phyloP scores from a whole-genome alignment of 2,329 filamentous ascomycete genomes.

The Beauveria bassiana region DNA sequence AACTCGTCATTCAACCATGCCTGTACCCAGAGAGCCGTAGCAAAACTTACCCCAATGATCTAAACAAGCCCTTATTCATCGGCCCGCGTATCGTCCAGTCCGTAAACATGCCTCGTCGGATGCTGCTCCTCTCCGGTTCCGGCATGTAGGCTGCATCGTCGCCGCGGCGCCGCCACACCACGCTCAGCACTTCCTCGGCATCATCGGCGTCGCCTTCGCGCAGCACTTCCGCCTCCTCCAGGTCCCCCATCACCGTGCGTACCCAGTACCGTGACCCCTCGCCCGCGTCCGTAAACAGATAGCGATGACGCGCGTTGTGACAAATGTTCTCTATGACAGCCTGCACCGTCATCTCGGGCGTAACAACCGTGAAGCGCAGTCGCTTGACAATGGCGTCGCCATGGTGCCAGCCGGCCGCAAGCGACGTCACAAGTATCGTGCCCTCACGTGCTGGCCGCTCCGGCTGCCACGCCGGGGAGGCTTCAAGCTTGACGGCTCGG shows the following conservation, averaged over 20 bases:
- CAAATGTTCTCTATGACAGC: neutral
- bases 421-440: neutral
- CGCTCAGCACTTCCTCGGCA: neutral
- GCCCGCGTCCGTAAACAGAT: neutral
- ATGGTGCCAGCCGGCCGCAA: neutral
- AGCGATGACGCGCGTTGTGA: slow-evolving; percentile 2
- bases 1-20: too few relatives aligned
- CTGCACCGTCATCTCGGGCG: neutral
- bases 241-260: neutral
- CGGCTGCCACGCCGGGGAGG: neutral
- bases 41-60: too few relatives aligned
- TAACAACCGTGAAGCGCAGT: neutral
- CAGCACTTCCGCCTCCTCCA: neutral
- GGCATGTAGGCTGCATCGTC: neutral
- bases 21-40: too few relatives aligned
- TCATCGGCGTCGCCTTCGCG: neutral
- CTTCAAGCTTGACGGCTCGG: slow-evolving; percentile 1
- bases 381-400: neutral
- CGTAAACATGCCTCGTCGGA: slow-evolving; percentile 2
- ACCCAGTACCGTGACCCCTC: slow-evolving; percentile 8
- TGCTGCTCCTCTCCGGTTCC: neutral
- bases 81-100: neutral
- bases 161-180: neutral
- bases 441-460: neutral
- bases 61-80: neutral